Base-by-base conservation (phyloP, 2,329 filamentous ascomycete genomes). In the Diaporthe citri region DNA sequence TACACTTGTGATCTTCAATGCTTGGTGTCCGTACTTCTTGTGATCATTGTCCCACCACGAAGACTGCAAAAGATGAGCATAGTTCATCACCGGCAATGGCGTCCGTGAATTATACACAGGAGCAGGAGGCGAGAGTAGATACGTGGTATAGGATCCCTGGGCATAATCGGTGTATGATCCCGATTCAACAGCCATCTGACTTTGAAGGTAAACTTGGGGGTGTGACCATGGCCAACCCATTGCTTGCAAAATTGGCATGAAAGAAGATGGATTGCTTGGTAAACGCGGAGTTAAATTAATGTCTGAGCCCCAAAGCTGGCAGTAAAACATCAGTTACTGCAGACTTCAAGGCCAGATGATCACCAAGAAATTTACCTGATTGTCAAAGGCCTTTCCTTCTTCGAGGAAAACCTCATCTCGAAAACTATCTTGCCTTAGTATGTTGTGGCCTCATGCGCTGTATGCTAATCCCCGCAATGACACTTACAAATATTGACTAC, bases 321-420 rank as follows among this genome's bases (percentile, higher is more conserved):
- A 9, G 31, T 4, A 10, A 9, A 43, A 10, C n/a, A 43, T 62
- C n/a, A 62, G 39, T 20, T 12, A 3, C 22, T 43, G 2, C 20
- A 17, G 9, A 12, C 43, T 28, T 1, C n/a, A 20, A 28, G 17
- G 10, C 2, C 6, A 28, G 3, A 1, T 22, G 15, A 4, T 9
- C 17, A 10, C 20, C 4, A 2, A 25, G 13, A 39, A 3, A 4
- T 3, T 62, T 28, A 62, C 59, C 59, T 62, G 59, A n/a, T 62
- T 62, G 39, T 62, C 36, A 62, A 62, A 62, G 43, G 59, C 59
- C 39, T 62, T 62, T 28, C 59, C 59, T 28, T 62, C 36, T 62
- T 62, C 59, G 9, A 62, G 39, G 15, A 62, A 62, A 41, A 43
- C 59, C 59, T 62, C 59, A 31, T 62, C 59, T 43, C 43, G 59